These are phyloP conservation scores for Exophiala xenobiotica DNA, from an alignment of 2,329 filamentous ascomycete genomes.

Conservation along the genomic window DNA sequence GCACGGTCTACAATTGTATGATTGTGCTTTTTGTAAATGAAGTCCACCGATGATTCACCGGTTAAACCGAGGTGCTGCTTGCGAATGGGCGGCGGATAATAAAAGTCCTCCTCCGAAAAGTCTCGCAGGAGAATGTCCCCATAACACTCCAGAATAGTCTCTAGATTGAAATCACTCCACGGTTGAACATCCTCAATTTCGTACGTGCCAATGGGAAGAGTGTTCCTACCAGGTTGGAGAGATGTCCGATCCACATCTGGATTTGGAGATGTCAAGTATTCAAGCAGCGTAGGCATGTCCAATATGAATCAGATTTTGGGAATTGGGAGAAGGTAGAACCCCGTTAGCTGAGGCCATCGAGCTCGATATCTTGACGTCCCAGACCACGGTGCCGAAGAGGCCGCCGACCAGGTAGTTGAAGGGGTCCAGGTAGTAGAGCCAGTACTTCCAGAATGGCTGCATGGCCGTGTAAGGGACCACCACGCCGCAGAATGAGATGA, in stretches of 20 bases:
- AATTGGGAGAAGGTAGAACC: too few species aligned
- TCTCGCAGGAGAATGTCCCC: background rate
- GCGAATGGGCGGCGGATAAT: background rate
- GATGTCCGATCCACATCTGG: background rate
- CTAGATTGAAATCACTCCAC: background rate
- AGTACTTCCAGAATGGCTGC: too few species aligned
- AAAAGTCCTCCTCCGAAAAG: background rate
- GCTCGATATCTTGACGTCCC: too few species aligned
- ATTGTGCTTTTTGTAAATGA: background rate
- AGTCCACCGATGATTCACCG: background rate
- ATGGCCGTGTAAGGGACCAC: too few species aligned
- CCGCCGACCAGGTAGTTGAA: too few species aligned
- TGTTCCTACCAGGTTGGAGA: background rate
- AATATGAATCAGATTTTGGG: too few species aligned
- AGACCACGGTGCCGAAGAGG: too few species aligned
- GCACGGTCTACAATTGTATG: background rate
- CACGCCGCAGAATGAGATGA: too few species aligned
- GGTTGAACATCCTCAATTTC: background rate
- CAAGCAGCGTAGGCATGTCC: background rate
- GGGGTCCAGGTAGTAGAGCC: too few species aligned
- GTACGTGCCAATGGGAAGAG: background rate
- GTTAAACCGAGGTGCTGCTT: background rate
- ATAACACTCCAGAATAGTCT: conserved; percentile 2
- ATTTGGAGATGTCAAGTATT: background rate
- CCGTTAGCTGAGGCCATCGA: too few species aligned